phyloP scores from a whole-genome alignment of 1,284 basidiomycete genomes.

The Apiotrichum domesticum region DNA sequence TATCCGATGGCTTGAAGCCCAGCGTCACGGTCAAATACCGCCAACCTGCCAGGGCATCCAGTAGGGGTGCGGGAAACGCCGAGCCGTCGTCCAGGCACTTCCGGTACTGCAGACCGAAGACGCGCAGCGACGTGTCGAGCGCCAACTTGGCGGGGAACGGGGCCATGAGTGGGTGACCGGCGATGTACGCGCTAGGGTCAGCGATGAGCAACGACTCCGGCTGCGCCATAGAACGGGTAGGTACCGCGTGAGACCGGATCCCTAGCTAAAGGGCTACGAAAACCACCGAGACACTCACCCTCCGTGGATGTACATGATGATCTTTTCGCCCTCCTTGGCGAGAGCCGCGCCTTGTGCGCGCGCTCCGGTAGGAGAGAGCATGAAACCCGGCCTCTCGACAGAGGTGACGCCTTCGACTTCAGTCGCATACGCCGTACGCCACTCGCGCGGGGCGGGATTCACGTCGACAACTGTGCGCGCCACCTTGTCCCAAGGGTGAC shows the following conservation, averaged over 20 bases:
- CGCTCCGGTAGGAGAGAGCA: constrained; percentile 4
- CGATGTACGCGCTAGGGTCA: constrained; percentile 18
- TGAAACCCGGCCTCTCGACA: constrained; percentile 7
- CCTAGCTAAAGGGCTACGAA: background rate
- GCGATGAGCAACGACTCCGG: background rate
- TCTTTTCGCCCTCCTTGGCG: constrained; percentile 15
- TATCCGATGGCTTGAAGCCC: constrained; percentile 50
- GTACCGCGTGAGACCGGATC: too few species aligned
- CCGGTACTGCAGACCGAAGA: constrained; percentile 25
- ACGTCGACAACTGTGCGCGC: background rate
- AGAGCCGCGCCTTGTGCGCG: background rate
- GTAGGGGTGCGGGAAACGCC: constrained; percentile 56
- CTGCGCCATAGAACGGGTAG: too few species aligned
- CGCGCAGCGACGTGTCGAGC: constrained; percentile 6
- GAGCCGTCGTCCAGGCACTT: constrained; percentile 11
- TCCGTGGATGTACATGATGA: constrained; percentile 26
- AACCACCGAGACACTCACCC: constrained; percentile 18
- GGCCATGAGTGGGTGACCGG: constrained; percentile 23
- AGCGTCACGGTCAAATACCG: constrained; percentile 52
- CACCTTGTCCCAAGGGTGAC: background rate
- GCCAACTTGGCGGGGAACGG: constrained; percentile 16
- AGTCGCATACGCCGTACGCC: background rate
- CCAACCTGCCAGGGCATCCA: constrained; percentile 58
- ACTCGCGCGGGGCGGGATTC: background rate
- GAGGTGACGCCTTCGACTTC: background rate